Conservation (phyloP, 441 rosid species). For the Adansonia rubrostipa region DNA sequence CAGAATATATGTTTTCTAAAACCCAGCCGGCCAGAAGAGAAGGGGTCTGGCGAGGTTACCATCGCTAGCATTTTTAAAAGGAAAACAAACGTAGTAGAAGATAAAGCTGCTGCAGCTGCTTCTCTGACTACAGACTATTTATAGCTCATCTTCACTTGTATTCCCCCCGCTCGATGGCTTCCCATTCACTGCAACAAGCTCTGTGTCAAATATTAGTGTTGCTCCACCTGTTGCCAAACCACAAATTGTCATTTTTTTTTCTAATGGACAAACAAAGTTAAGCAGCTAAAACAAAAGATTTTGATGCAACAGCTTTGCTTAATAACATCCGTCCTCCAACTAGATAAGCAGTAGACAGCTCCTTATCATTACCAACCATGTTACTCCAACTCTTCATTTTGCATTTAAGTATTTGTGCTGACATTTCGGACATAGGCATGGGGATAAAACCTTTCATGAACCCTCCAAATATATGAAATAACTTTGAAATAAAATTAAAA, state of each 20-base stretch:
- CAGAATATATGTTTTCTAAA: background rate
- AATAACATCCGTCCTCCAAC: background rate
- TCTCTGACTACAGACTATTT: constrained; percentile 29
- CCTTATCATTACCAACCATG: background rate
- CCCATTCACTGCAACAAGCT: constrained; percentile 83
- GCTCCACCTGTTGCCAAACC: constrained; percentile 70
- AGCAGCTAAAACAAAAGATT: background rate
- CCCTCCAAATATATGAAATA: too few relatives aligned
- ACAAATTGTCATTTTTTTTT: constrained; percentile 27
- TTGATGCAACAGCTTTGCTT: background rate
- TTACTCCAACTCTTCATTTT: too few relatives aligned
- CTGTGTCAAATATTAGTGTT: constrained; percentile 81
- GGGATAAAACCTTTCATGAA: too few relatives aligned
- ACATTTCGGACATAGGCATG: too few relatives aligned
- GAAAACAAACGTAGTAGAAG: background rate
- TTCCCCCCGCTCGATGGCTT: constrained; percentile 46
- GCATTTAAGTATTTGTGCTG: too few relatives aligned
- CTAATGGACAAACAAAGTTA: background rate
- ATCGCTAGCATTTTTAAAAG: background rate
- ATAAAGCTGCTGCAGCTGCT: background rate
- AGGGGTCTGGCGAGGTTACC: background rate
- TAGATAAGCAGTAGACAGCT: background rate
- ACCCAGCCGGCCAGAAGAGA: background rate
- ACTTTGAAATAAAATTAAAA: too few relatives aligned
- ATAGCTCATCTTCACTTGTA: constrained; percentile 48